These are phyloP conservation scores for Aegle marmelos DNA, from an alignment of 345 rosid genomes.

Conservation along the genomic window DNA sequence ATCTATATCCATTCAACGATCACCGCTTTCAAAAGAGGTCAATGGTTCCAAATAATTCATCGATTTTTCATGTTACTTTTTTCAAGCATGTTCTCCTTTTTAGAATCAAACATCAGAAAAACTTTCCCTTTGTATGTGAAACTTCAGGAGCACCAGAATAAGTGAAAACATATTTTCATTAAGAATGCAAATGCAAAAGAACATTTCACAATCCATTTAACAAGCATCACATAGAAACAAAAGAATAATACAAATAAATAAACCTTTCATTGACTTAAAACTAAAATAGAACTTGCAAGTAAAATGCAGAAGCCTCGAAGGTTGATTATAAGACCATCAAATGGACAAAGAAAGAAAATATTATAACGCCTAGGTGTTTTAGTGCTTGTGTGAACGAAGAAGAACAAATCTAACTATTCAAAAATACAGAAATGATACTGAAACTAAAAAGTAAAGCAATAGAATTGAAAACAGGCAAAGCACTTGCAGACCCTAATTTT, in stretches of 20 bases:
- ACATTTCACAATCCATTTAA: not conserved
- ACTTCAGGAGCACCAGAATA: not conserved
- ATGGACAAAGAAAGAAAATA: not conserved
- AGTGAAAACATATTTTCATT: not conserved
- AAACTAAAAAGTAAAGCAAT: not conserved
- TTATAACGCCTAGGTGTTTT: not conserved
- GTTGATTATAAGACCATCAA: not conserved
- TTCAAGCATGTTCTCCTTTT: conserved; percentile 1
- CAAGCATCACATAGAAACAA: not conserved
- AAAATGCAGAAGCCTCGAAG: not conserved
- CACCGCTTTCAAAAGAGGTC: not conserved
- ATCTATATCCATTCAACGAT: not conserved
- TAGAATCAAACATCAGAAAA: not conserved
- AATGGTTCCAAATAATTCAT: not conserved
- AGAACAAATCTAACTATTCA: not conserved
- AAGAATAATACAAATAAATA: not conserved
- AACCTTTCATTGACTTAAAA: not conserved
- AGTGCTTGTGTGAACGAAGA: not conserved
- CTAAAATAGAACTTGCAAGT: not conserved
- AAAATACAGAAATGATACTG: not conserved
- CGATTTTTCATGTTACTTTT: not conserved
- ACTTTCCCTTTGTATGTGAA: not conserved
- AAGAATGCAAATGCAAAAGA: not conserved
- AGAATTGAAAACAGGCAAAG: not conserved
- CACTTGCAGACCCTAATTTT: conserved; percentile 4